Evolutionary conservation across 176 grass and related monocot species (phyloP).

Genomic region (Carex myosuroides): DNA sequence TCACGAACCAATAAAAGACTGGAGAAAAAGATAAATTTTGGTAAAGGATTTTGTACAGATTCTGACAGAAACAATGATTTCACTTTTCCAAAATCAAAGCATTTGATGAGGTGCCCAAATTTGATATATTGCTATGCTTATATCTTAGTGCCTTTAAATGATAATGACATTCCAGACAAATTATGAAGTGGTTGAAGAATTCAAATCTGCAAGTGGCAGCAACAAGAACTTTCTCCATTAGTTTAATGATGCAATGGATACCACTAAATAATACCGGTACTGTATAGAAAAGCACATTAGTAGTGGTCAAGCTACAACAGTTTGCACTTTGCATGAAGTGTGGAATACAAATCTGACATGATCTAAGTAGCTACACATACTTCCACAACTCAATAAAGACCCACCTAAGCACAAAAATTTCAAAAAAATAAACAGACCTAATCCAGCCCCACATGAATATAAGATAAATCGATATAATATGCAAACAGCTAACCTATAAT

Average conservation of each 20-base stretch:
- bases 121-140: conserved; percentile 1
- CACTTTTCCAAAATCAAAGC: conserved; percentile 7
- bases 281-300: background rate
- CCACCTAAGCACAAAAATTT: background rate
- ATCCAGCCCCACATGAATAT: background rate
- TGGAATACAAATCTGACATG: background rate
- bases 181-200: background rate
- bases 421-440: background rate
- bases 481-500: background rate
- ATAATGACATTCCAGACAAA: background rate
- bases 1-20: background rate
- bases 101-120: background rate
- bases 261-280: background rate
- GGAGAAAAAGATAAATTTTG: background rate
- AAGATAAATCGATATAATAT: background rate
- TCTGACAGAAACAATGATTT: conserved; percentile 7
- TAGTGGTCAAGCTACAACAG: background rate
- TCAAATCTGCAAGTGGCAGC: conserved; percentile 6
- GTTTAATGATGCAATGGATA: background rate
- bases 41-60: background rate
- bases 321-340: background rate
- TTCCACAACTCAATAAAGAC: background rate
- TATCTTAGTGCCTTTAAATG: background rate
- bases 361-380: background rate
- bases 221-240: background rate